Conservation (phyloP, 2,329 filamentous ascomycete genomes). For the Mariannaea elegans region DNA sequence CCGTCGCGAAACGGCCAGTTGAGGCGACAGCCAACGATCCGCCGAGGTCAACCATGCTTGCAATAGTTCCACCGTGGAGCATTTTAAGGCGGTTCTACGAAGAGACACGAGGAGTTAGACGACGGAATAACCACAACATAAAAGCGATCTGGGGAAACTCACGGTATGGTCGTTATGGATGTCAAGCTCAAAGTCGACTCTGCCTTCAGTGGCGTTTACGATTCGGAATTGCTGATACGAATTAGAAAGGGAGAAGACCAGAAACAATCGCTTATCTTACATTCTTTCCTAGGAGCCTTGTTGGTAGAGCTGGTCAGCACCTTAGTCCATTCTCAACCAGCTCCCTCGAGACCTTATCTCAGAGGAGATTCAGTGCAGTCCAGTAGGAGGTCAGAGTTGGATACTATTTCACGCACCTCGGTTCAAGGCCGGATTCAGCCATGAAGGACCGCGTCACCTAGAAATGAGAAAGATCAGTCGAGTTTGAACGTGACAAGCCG, state of each 20-base stretch:
- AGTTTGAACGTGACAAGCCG: background rate
- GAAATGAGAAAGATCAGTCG: background rate
- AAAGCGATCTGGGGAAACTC: conserved; percentile 32
- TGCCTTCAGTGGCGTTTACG: conserved; percentile 69
- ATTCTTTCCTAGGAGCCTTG: conserved; percentile 42
- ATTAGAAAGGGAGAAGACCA: background rate
- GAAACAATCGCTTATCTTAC: conserved; percentile 15
- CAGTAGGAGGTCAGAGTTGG: conserved; percentile 13
- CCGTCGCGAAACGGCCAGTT: conserved; percentile 68
- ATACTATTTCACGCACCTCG: conserved; percentile 65
- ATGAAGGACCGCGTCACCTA: conserved; percentile 89
- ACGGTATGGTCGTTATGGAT: conserved; percentile 81
- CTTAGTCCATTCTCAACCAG: background rate
- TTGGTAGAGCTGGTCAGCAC: background rate
- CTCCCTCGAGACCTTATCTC: background rate
- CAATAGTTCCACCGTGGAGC: conserved; percentile 81
- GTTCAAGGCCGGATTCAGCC: conserved; percentile 86
- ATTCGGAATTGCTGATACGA: conserved; percentile 66
- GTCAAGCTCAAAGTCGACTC: conserved; percentile 79
- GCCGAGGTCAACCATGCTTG: conserved; percentile 75
- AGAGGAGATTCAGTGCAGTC: background rate
- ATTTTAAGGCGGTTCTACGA: conserved; percentile 77
- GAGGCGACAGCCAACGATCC: conserved; percentile 73
- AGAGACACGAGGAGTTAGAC: conserved; percentile 48
- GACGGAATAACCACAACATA: background rate